Percentiles rank a stretch among this genome's conserved stretches.
Conservation (phyloP, 176 grass and related monocot species). For the Bonia amplexicaulis region DNA sequence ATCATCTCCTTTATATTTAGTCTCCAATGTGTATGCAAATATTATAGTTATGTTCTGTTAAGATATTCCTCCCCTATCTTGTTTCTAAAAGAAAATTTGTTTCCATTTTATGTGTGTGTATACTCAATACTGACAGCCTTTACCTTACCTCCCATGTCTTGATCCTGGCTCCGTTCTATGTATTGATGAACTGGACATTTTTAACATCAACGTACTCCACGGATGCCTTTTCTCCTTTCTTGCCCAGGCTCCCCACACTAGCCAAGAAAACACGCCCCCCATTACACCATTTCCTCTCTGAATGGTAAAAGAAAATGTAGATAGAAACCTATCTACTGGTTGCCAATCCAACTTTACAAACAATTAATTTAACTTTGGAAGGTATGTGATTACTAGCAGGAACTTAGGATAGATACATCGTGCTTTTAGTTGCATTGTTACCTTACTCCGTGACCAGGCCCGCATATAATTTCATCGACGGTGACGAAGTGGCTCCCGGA, state of each 20-base stretch:
- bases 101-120: background rate
- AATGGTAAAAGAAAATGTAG: background rate
- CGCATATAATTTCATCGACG: conserved; percentile 36
- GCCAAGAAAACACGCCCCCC: background rate
- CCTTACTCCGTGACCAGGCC: conserved; percentile 59
- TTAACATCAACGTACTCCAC: conserved; percentile 53
- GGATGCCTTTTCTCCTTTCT: background rate
- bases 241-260: conserved; percentile 57
- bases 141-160: conserved; percentile 48
- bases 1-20: background rate
- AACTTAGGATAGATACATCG: too few species aligned
- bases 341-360: too few species aligned
- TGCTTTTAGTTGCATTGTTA: background rate
- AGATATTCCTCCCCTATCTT: background rate
- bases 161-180: conserved; percentile 51
- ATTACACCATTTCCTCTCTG: background rate
- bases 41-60: background rate
- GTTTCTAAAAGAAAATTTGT: background rate
- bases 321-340: too few species aligned
- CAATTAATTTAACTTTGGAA: too few species aligned
- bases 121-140: background rate
- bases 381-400: too few species aligned
- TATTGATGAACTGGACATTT: conserved; percentile 26
- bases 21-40: background rate
- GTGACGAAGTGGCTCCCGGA: conserved; percentile 31